These are phyloP conservation scores for Leucosporidium creatinivorum DNA, from an alignment of 768 basidiomycete species.

Conservation along the genomic window DNA sequence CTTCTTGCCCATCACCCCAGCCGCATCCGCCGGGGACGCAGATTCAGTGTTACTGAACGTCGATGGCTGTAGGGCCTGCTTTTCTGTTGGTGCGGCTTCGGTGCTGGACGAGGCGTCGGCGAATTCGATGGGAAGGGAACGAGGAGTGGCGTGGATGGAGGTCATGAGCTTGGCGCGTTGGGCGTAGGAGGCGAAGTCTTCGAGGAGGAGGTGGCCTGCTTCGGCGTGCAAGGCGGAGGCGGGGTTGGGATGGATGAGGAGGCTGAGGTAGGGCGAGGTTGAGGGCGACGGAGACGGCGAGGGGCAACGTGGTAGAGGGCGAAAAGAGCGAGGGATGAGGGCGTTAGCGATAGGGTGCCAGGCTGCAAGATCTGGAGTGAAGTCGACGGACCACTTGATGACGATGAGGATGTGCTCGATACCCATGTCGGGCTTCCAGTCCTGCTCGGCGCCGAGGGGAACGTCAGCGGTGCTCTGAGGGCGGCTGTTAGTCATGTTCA, in stretches of 20 bases:
- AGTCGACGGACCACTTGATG: constrained; percentile 22
- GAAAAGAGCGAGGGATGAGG: too few relatives aligned
- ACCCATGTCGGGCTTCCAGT: constrained; percentile 87
- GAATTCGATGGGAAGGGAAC: constrained; percentile 17
- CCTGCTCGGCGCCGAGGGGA: constrained; percentile 36
- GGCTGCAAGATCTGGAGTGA: too few relatives aligned
- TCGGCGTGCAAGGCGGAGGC: constrained; percentile 95
- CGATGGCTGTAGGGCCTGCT: background rate
- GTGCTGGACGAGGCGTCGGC: constrained; percentile 6
- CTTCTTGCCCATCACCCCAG: background rate
- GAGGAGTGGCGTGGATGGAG: constrained; percentile 63
- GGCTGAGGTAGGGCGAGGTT: constrained; percentile 50
- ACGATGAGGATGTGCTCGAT: constrained; percentile 62
- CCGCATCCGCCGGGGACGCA: background rate
- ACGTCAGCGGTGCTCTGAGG: too few relatives aligned
- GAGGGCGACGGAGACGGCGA: background rate
- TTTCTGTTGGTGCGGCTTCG: background rate
- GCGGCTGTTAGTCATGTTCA: too few relatives aligned
- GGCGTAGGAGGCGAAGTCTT: constrained; percentile 77
- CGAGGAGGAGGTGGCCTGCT: constrained; percentile 81
- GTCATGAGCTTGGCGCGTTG: constrained; percentile 81
- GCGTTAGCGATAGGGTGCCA: too few relatives aligned
- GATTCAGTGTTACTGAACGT: background rate
- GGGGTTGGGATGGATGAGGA: constrained; percentile 93
- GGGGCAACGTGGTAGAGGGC: background rate